Base-by-base conservation (phyloP, 2,329 filamentous ascomycete species). In the Fusarium euwallaceae region DNA sequence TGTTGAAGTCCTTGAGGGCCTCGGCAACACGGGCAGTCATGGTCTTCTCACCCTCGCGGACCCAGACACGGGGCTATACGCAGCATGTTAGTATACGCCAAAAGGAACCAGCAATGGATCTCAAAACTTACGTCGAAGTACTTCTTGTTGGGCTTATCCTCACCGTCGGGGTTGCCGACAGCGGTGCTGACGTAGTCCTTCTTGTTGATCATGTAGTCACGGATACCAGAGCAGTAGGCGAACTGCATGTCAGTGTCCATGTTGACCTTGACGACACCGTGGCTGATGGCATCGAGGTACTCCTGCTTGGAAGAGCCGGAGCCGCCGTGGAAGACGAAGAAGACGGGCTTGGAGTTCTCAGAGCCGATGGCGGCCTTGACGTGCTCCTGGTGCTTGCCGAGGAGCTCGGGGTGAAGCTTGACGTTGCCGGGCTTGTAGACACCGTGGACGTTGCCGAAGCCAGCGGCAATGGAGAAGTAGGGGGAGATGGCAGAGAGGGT, bases 71-170 rank as follows among this genome's bases (percentile, higher is more conserved):
- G 80, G 95, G 95, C 87, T 94, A 84, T 78, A 16, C 4, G 66
- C 29, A 17, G n/a, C 43, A 9, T 8, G 27, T 74, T 56, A 74
- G 69, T 39, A 59, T 29, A 16, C 48, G 32, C 12, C 20, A 56
- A 45, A 11, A 22, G 9, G 17, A 4, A 16, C 10, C 20, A 41
- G 2, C 20, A 45, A 61, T 48, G 53, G 56, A 9, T 29, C 22
- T 64, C 27, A 55, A 64, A 71, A 82, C 83, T 83, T 80, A 84
- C 85, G 79, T 93, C 92, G 80, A 94, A 95, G 88, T 88, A 92
- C 88, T 98, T 98, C 94, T 99, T 99, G 92, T 99, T 99, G 82
- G 97, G 96, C 93, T 98, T 98, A 88, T 98, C 94, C 22, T 91
- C 92, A 71, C 96, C 95, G 61, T 98, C 95, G 77, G 96, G 96